Conservation (phyloP, 306 rosid genomes). For the Dryas octopetala region DNA sequence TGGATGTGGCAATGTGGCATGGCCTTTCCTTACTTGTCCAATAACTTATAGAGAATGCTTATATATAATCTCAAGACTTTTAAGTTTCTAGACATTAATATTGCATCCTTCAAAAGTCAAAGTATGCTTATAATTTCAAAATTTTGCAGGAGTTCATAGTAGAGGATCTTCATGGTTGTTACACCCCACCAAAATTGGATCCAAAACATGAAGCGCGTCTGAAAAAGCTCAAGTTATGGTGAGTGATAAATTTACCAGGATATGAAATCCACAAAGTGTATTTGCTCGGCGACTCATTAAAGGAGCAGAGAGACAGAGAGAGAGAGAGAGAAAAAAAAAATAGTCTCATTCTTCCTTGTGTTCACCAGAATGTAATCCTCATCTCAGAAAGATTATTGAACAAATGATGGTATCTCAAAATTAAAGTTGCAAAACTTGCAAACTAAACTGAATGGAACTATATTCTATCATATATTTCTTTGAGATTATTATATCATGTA, state of each 20-base stretch:
- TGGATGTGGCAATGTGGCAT: neutral
- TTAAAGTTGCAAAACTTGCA: no score
- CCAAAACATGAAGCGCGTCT: conserved; percentile 84
- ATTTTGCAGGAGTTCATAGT: conserved; percentile 81
- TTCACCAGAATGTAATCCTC: conserved; percentile 4
- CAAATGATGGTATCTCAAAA: neutral
- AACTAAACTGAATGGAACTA: no score
- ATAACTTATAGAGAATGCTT: neutral
- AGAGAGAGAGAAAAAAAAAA: conserved; percentile 15
- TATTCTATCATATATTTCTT: no score
- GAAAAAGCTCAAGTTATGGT: conserved; percentile 88
- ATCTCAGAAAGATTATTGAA: neutral
- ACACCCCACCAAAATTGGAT: conserved; percentile 85
- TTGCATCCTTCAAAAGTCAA: neutral
- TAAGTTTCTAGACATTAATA: neutral
- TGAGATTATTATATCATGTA: no score
- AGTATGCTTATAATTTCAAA: neutral
- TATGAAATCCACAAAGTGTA: conserved; percentile 11
- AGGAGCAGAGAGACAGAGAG: conserved; percentile 14
- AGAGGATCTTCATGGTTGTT: conserved; percentile 84
- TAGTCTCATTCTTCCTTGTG: conserved; percentile 9
- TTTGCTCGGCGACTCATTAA: conserved; percentile 23
- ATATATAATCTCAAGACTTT: neutral
- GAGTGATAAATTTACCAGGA: conserved; percentile 13
- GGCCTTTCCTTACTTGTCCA: neutral